Evolutionary conservation across 306 rosid genomes (phyloP).

Genomic region (Crotalaria pallida): DNA sequence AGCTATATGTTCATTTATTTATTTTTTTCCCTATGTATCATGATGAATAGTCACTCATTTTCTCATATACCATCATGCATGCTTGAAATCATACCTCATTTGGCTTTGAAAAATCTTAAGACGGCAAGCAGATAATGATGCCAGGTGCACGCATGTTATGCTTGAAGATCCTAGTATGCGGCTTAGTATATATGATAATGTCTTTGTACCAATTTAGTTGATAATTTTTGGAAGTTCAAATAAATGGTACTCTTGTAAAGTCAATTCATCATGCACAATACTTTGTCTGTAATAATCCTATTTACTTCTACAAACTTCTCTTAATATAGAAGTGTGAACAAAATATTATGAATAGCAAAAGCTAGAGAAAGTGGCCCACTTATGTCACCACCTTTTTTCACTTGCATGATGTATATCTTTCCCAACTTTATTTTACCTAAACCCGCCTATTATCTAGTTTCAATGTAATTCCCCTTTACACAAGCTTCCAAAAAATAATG

Average conservation of each 20-base stretch:
- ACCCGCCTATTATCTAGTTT: slow-evolving; percentile 42
- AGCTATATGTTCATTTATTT: slow-evolving; percentile 22
- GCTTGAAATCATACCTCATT: slow-evolving; percentile 22
- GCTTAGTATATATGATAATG: slow-evolving; percentile 36
- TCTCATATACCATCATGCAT: slow-evolving; percentile 32
- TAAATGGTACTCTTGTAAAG: slow-evolving; percentile 34
- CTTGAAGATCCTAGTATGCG: slow-evolving; percentile 12
- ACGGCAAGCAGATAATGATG: slow-evolving; percentile 19
- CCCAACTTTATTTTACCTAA: slow-evolving; percentile 28
- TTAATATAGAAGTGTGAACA: slow-evolving; percentile 11
- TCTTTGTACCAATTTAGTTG: slow-evolving; percentile 52
- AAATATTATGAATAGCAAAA: slow-evolving; percentile 8
- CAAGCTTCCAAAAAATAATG: slow-evolving; percentile 24
- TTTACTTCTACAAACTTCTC: slow-evolving; percentile 9
- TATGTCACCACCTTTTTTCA: slow-evolving; percentile 25
- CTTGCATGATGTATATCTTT: slow-evolving; percentile 25
- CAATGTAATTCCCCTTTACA: slow-evolving; percentile 35
- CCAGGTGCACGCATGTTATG: slow-evolving; percentile 27
- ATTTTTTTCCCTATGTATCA: slow-evolving; percentile 24
- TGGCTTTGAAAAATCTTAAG: slow-evolving; percentile 24
- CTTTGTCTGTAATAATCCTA: not conserved
- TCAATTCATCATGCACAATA: slow-evolving; percentile 34
- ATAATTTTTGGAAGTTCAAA: slow-evolving; percentile 22
- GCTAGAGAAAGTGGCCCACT: slow-evolving; percentile 41
- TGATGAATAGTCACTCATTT: slow-evolving; percentile 17